Evolutionary conservation across 768 basidiomycete species (phyloP), one percentile per base, ranked within the genome.

Genomic region (Tulasnella calospora): DNA sequence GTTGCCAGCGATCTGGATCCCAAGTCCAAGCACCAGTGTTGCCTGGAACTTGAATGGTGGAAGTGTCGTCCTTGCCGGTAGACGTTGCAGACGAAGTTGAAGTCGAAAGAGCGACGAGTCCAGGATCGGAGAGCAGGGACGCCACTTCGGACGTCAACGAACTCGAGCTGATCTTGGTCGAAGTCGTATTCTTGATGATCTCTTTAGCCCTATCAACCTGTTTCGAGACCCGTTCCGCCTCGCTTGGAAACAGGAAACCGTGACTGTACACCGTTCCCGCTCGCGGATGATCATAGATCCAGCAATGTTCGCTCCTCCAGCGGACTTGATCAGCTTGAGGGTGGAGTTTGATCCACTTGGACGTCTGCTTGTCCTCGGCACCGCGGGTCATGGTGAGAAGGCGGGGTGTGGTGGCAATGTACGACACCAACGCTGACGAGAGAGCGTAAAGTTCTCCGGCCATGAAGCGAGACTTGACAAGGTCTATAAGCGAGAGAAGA

Each of bases 271-370:
- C 96, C 27, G 96, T 98, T 71, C 94, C 92, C 21, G 94, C 91
- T 72, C 95, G 92, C 1, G 97, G 97, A 85, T 98, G 97, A 83
- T 99, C 96, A 84, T 99, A 98, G 81, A 99, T 94, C 94, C 95
- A 97, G 84, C 97, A 99, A 36, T 92, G 89, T 83, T 99, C 96
- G 81, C 93, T 92, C 41, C 88, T 88, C 96, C 97, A 99, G 67
- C 94, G 89, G 55, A 99, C 89, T 81, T 92, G 89, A 38, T 88
- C 85, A 19, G 92, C 81, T 51, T 82, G 79, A 3, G 87, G 87
- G 80, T 87, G 87, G 79, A 85, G 82, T 12, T 83, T 81, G 82
- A 87, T 85, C 87, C 87, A 87, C 33, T 82, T 83, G 7, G 85
- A 84, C 30, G 82, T 80, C 40, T 85, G 83, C 82, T 86, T 85